These are phyloP conservation scores for Sugiyamaella floridensis DNA, from an alignment of 805 yeast genomes.

Conservation along the genomic window DNA sequence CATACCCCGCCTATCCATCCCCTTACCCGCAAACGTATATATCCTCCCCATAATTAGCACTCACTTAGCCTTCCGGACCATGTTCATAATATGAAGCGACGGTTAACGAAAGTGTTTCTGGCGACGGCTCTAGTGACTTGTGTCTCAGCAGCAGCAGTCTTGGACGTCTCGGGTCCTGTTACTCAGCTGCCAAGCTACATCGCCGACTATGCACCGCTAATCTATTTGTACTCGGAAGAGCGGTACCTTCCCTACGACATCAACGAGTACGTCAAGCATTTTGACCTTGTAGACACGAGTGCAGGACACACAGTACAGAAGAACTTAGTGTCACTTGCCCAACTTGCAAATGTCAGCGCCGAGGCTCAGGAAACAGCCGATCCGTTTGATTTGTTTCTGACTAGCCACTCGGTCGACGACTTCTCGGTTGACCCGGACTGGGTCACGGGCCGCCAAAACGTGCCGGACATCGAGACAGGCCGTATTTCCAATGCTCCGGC, in stretches of 20 bases:
- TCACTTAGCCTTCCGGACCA: too few species aligned
- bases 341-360: constrained; percentile 10
- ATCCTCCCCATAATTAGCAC: too few species aligned
- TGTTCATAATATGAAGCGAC: too few species aligned
- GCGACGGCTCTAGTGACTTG: background rate
- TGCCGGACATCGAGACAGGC: constrained; percentile 68
- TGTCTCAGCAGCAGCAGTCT: background rate
- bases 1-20: too few species aligned
- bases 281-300: constrained; percentile 45
- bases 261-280: constrained; percentile 57
- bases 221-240: constrained; percentile 86
- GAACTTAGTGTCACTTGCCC: constrained; percentile 7
- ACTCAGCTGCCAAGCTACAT: constrained; percentile 26
- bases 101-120: too few species aligned
- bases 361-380: constrained; percentile 31
- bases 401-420: constrained; percentile 50
- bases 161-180: background rate
- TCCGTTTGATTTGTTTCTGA: constrained; percentile 44
- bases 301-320: constrained; percentile 28
- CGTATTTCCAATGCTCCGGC: constrained; percentile 73
- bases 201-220: constrained; percentile 49
- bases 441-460: constrained; percentile 66
- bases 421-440: constrained; percentile 71
- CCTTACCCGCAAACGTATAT: too few species aligned
- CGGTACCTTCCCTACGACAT: constrained; percentile 78